Base-by-base conservation (phyloP, 768 basidiomycete genomes). In the Mrakia blollopis region DNA sequence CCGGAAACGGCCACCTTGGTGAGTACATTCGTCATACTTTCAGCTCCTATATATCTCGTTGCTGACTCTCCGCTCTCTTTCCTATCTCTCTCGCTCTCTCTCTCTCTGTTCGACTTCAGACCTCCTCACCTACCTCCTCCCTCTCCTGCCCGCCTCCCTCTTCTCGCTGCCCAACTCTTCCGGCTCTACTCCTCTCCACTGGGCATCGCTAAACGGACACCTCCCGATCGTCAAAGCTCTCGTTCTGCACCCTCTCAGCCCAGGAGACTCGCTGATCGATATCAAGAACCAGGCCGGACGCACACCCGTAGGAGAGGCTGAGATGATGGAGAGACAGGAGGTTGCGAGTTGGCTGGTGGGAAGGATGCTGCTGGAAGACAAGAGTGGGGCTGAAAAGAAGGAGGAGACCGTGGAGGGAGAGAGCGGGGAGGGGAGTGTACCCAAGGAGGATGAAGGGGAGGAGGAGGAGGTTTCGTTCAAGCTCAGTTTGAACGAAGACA, bases 1-100 rank as follows among this genome's bases (percentile, higher is more conserved):
- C 88, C 75, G 94, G 88, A 0, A 98, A 98, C 83, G 94, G 94
- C 0, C 94, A 97, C 86, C 80, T 85, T 85, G 92, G 94, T 95
- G 81, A 77, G 84, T 82, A 4, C 32, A 41, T 7, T 47, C 41
- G 44, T 25, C 37, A n/a, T n/a, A n/a, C 6, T 3, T 47, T 18
- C 23, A 10, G 23, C n/a, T 30, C n/a, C 23, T 25, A 41, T 37
- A 16, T 7, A 41, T 23, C 23, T 41, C 9, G 5, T 23, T n/a
- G 44, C 69, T 69, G 68, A 41, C 68, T 21, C 5, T 47, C 7
- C 32, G 23, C 28, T 3, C 47, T 23, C 23, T 23, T 35, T 32
- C 50, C 32, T 7, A 10, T 47, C 73, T n/a, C 10, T 44, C 35
- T n/a, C 54, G 39, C 11, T 11, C 44, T 25, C 25, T 61, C 21